Percentiles rank a stretch among this genome's conserved stretches.
These are phyloP conservation scores for Cercospora sesami DNA, from an alignment of 2,329 filamentous ascomycete genomes.

Conservation along the genomic window DNA sequence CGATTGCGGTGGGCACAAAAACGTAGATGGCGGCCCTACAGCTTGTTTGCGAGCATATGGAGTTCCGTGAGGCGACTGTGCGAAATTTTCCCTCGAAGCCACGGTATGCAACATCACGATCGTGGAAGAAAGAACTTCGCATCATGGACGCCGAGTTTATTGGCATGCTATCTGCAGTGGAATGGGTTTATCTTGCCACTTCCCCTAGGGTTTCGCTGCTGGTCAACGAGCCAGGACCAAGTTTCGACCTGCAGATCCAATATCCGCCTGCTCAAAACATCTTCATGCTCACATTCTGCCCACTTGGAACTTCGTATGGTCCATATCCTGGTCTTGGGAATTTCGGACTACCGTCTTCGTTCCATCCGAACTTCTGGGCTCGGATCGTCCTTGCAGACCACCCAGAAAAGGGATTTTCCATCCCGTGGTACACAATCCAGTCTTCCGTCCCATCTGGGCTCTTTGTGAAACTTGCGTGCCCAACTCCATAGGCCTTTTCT, in stretches of 20 bases:
- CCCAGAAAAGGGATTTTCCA: conserved; percentile 50
- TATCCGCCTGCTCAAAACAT: conserved; percentile 24
- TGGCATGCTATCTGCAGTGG: background rate
- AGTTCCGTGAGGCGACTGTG: conserved; percentile 29
- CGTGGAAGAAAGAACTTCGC: background rate
- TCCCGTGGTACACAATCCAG: conserved; percentile 58
- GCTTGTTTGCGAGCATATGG: conserved; percentile 38
- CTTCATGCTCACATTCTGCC: conserved; percentile 47
- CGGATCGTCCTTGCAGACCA: conserved; percentile 52
- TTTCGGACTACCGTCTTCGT: conserved; percentile 48
- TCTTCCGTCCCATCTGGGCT: conserved; percentile 51
- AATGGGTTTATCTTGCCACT: background rate
- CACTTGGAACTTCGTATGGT: conserved; percentile 46
- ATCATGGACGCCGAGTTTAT: background rate
- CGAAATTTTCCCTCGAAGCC: background rate
- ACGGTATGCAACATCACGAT: background rate
- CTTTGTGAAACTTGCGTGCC: conserved; percentile 54
- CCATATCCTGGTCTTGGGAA: conserved; percentile 54
- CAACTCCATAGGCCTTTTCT: conserved; percentile 50
- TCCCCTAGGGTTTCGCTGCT: background rate
- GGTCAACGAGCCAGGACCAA: background rate
- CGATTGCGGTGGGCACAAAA: background rate
- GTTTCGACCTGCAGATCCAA: background rate
- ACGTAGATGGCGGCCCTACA: background rate
- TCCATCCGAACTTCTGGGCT: conserved; percentile 52